Percentiles rank a stretch among this genome's conserved stretches.
These are phyloP conservation scores for Hymenoscyphus fraxineus DNA, from an alignment of 2,329 filamentous ascomycete species.

Conservation along the genomic window DNA sequence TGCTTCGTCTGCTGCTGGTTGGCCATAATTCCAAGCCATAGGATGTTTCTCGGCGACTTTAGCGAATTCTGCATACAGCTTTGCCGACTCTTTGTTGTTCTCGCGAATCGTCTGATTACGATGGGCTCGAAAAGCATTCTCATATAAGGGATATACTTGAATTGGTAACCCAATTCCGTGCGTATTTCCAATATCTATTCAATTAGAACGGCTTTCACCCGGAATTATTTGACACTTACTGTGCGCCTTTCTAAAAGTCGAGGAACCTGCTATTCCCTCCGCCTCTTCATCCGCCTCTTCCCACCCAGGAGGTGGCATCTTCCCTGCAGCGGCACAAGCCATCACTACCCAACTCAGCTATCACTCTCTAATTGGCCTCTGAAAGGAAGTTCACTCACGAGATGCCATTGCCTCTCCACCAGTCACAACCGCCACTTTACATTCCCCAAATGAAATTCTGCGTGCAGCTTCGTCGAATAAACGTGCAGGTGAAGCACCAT, in stretches of 20 bases:
- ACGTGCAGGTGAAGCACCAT: constrained; percentile 59
- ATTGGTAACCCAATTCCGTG: constrained; percentile 61
- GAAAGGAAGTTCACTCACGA: constrained; percentile 35
- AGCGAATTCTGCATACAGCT: constrained; percentile 59
- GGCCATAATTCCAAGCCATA: constrained; percentile 55
- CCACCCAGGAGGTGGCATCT: constrained; percentile 59
- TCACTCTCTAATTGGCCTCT: neutral
- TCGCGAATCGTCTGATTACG: constrained; percentile 49
- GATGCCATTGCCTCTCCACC: constrained; percentile 64
- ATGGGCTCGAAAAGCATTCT: constrained; percentile 58
- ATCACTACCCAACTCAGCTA: constrained; percentile 43
- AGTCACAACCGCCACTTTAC: constrained; percentile 54
- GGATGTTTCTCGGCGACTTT: constrained; percentile 50
- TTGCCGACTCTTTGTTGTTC: constrained; percentile 56
- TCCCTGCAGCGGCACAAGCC: constrained; percentile 47
- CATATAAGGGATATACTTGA: constrained; percentile 65
- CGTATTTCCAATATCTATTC: constrained; percentile 49
- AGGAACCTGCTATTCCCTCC: constrained; percentile 47
- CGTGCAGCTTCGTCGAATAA: constrained; percentile 61
- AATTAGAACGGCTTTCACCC: constrained; percentile 4
- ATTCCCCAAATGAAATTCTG: constrained; percentile 50
- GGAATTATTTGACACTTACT: constrained; percentile 33
- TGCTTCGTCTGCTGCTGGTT: constrained; percentile 41
- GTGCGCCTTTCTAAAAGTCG: constrained; percentile 42
- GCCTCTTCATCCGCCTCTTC: constrained; percentile 45